These are phyloP conservation scores for Aspergillus clavatus DNA, from an alignment of 2,329 filamentous ascomycete genomes.

Conservation along the genomic window DNA sequence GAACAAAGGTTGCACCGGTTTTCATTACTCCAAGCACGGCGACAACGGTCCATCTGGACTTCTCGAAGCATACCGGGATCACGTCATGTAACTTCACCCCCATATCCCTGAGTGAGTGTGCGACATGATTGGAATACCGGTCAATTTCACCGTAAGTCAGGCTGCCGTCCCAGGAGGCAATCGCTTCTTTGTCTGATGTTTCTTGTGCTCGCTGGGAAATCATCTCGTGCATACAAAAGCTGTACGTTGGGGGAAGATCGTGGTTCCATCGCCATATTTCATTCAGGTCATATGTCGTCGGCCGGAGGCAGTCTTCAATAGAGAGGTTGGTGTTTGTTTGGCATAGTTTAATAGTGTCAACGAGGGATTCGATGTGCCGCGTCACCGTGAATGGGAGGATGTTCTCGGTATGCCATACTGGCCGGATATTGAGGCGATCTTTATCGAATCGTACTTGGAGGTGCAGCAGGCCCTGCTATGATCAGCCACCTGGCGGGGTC, in stretches of 20 bases:
- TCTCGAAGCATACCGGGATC: constrained; percentile 32
- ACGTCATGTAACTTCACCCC: constrained; percentile 25
- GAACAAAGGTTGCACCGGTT: constrained; percentile 26
- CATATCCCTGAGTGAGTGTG: constrained; percentile 21
- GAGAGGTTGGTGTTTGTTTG: constrained; percentile 25
- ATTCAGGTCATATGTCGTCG: constrained; percentile 36
- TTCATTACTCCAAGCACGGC: constrained; percentile 33
- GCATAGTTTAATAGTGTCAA: constrained; percentile 38
- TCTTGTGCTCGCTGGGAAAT: constrained; percentile 29
- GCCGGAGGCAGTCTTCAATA: constrained; percentile 31
- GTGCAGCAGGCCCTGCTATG: constrained; percentile 29
- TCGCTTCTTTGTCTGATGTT: constrained; percentile 24
- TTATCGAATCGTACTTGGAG: constrained; percentile 28
- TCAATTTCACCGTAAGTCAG: constrained; percentile 30
- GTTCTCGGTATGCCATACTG: constrained; percentile 40
- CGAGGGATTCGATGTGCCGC: constrained; percentile 41
- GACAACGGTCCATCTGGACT: constrained; percentile 31
- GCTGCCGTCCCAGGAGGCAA: constrained; percentile 30
- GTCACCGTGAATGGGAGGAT: constrained; percentile 43
- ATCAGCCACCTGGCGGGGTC: neutral
- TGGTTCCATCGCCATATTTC: constrained; percentile 49
- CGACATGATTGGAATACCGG: constrained; percentile 31
- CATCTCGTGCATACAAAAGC: constrained; percentile 47
- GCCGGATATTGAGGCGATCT: constrained; percentile 32
- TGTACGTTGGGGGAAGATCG: constrained; percentile 39